phyloP scores from a whole-genome alignment of 768 basidiomycete genomes.

The Punctularia strigosozonata region DNA sequence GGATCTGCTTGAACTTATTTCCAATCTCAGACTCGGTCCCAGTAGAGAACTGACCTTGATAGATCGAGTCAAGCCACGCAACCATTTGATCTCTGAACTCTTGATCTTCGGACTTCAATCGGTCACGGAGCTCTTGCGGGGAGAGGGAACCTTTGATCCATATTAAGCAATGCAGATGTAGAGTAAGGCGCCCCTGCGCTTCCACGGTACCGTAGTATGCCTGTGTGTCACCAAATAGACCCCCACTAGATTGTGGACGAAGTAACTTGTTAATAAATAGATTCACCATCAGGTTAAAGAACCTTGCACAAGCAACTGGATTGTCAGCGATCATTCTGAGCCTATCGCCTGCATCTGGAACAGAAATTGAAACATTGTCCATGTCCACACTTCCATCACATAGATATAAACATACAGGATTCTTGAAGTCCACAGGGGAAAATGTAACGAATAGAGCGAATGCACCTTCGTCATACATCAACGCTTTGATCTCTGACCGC shows the following conservation, averaged over 20 bases:
- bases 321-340: conserved; percentile 10
- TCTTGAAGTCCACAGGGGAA: conserved; percentile 20
- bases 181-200: conserved; percentile 3
- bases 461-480: conserved; percentile 14
- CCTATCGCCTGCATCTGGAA: background rate
- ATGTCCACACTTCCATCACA: conserved; percentile 10
- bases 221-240: conserved; percentile 4
- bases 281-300: conserved; percentile 20
- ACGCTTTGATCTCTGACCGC: conserved; percentile 16
- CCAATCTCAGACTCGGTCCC: too few relatives aligned
- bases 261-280: conserved; percentile 16
- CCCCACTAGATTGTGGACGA: conserved; percentile 7
- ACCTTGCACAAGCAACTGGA: conserved; percentile 19
- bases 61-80: background rate
- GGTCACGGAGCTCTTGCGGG: background rate
- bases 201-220: conserved; percentile 8
- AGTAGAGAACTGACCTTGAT: background rate
- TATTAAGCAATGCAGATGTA: conserved; percentile 2
- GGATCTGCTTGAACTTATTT: too few relatives aligned
- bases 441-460: conserved; percentile 26
- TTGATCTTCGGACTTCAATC: background rate
- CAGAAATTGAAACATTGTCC: conserved; percentile 1
- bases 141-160: background rate
- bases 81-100: background rate
- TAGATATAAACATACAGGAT: conserved; percentile 26